Conservation (phyloP, 2,329 filamentous ascomycete species). For the Dothideomycetes sp. region DNA sequence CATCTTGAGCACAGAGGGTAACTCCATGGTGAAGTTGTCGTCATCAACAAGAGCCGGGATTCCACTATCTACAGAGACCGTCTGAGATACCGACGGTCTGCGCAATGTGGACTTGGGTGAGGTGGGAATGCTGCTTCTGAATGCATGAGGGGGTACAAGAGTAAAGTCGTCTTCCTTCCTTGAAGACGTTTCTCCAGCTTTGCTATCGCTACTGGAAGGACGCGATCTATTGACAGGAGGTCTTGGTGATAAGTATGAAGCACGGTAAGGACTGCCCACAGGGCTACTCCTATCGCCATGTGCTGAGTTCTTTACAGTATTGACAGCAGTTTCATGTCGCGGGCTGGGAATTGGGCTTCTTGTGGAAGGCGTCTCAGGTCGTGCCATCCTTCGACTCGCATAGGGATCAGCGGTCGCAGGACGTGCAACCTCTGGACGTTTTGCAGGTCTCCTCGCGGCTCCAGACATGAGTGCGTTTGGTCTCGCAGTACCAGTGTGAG, state of each 20-base stretch:
- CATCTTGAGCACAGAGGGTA: slow-evolving; percentile 30
- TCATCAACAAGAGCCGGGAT: slow-evolving; percentile 31
- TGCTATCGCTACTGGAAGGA: slow-evolving; percentile 27
- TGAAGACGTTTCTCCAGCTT: slow-evolving; percentile 13
- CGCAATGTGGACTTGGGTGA: slow-evolving; percentile 14
- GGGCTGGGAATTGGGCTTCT: slow-evolving; percentile 38
- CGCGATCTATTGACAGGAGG: slow-evolving; percentile 17
- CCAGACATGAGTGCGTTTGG: slow-evolving; percentile 47
- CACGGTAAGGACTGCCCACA: slow-evolving; percentile 12
- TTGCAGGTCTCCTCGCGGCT: slow-evolving; percentile 44
- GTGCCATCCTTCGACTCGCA: slow-evolving; percentile 28
- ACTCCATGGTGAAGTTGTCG: slow-evolving; percentile 44
- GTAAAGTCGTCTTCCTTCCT: slow-evolving; percentile 38
- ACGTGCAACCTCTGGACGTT: slow-evolving; percentile 35
- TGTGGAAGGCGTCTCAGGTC: slow-evolving; percentile 37
- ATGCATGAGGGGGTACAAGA: slow-evolving; percentile 34
- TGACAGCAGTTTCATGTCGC: slow-evolving; percentile 25
- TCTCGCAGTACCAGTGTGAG: slow-evolving; percentile 26
- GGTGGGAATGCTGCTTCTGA: slow-evolving; percentile 21
- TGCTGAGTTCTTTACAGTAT: slow-evolving; percentile 18
- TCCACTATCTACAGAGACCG: slow-evolving; percentile 32
- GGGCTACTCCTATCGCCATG: slow-evolving; percentile 13
- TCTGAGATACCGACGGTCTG: slow-evolving; percentile 31
- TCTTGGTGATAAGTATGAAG: slow-evolving; percentile 11
- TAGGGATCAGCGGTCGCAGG: slow-evolving; percentile 49